Evolutionary conservation across 805 yeast genomes (phyloP), one percentile per base, ranked within the genome.

Genomic region (Candida broadrunensis): DNA sequence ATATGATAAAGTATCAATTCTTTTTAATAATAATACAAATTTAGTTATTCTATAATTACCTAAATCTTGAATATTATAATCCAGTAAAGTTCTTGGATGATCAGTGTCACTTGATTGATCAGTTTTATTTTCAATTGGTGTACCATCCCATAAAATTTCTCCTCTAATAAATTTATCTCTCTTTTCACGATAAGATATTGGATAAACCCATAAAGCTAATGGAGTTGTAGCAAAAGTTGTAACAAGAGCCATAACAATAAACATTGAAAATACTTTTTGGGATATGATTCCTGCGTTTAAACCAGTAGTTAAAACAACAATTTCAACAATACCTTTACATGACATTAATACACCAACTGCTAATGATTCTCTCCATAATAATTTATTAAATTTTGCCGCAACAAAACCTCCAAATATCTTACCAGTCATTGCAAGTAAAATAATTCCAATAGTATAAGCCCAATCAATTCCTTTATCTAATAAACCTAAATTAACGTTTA

Each of bases 311-410:
- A 85, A 67, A 16, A 85, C 93, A 32, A 85, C 90, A 56, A 85
- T 82, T 61, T 85, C 95, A 18, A 85, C 93, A 47, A 85, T 84
- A 61, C 95, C 95, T 61, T 86, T 86, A 72, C 95, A 86, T 5
- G 91, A 84, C 93, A 86, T 86, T 50, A 86, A 68, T 18, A 84
- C 75, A 39, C 95, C 95, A 29, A 85, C 91, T 2, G 90, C 72
- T 26, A 81, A 57, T 2, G 88, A 77, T 57, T 86, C 93, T 56
- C 90, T 75, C 85, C 86, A 81, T 36, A 71, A 70, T 36, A 85
- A 61, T 1, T 85, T 86, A 56, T 73, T 74, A 31, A 78, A 43
- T 48, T 73, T 80, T 2, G 90, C 83, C 29, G 84, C 82, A 11
- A 81, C 45, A 24, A 78, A 62, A 2, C 93, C 93, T 12, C 93